These are phyloP conservation scores for Cladosporium halotolerans DNA, from an alignment of 2,329 filamentous ascomycete species.

Conservation along the genomic window DNA sequence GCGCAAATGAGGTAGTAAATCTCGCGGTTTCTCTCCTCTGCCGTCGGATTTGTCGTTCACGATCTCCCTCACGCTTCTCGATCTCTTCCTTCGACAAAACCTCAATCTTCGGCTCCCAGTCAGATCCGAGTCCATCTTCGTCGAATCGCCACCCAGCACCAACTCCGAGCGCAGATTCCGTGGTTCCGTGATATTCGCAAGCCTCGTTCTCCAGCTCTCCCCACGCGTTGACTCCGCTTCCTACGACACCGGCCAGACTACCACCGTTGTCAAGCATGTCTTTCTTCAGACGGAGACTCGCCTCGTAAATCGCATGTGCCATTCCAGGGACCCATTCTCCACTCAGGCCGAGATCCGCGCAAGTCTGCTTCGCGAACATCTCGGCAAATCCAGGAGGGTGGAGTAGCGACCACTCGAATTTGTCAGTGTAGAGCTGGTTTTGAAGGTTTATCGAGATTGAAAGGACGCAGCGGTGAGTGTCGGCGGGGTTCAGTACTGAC, in stretches of 20 bases:
- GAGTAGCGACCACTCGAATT: slow-evolving; percentile 93
- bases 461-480: slow-evolving; percentile 90
- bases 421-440: slow-evolving; percentile 89
- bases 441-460: slow-evolving; percentile 85
- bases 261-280: slow-evolving; percentile 84
- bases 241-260: slow-evolving; percentile 58
- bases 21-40: slow-evolving; percentile 84
- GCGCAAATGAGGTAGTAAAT: slow-evolving; percentile 45
- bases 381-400: slow-evolving; percentile 90
- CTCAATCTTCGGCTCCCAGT: slow-evolving; percentile 49
- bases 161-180: slow-evolving; percentile 41
- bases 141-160: slow-evolving; percentile 95
- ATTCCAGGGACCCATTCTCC: slow-evolving; percentile 94
- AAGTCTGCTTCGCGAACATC: slow-evolving; percentile 85
- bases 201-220: slow-evolving; percentile 85
- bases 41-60: slow-evolving; percentile 82
- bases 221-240: slow-evolving; percentile 60
- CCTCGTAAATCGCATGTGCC: slow-evolving; percentile 95
- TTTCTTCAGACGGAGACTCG: slow-evolving; percentile 86
- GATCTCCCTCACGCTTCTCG: slow-evolving; percentile 89
- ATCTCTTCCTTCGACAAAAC: slow-evolving; percentile 88
- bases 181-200: slow-evolving; percentile 50
- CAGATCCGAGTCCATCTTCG: slow-evolving; percentile 68
- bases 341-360: slow-evolving; percentile 79
- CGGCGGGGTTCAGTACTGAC: slow-evolving; percentile 76